Base-by-base conservation (phyloP, 176 grass and related monocot species). In the Triticum monococcum region DNA sequence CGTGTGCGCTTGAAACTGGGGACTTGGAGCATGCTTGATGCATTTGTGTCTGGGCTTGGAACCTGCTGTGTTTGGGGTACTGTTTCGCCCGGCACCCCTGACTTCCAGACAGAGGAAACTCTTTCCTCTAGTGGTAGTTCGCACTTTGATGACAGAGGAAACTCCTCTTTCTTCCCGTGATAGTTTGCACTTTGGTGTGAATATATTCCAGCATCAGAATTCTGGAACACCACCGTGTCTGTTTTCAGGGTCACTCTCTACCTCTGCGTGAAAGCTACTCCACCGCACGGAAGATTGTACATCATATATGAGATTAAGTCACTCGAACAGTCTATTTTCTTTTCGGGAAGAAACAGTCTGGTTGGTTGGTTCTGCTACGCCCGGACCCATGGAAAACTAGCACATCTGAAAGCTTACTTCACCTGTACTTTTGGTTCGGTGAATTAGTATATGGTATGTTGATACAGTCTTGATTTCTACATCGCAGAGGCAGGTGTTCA, bases 381-480 rank as follows among this genome's bases (percentile, higher is more conserved):
- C 30, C 1, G 32, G 66, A 69, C 8, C 31, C 67, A 36, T 23
- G 1, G 4, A 9, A 20, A 69, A 33, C 8, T 22, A 35, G 67
- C 68, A 72, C 68, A 1, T 38, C 3, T 23, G 35, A n/a, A 69
- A 37, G 32, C 32, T 69, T 73, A 26, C 1, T 25, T 45, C 12
- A 6, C 5, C 38, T 46, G 0, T 88, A 10, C 7, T 43, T 50
- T 87, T 26, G 0, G 3, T 74, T 74, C 1, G 1, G 23, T 12
- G 1, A 30, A 41, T 62, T 43, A 12, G 41, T 73, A 26, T 45
- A 61, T 40, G 24, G 38, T 28, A 62, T 63, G 24, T 11, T 5
- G 64, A 45, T 56, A 62, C 66, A 85, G 67, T 67, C 60, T 69
- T 71, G 67, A 70, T 33, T 83, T 89, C 9, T 86, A 67, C 64